phyloP scores from a whole-genome alignment of 108 stramenopile genomes.

The Fragilaria radians region DNA sequence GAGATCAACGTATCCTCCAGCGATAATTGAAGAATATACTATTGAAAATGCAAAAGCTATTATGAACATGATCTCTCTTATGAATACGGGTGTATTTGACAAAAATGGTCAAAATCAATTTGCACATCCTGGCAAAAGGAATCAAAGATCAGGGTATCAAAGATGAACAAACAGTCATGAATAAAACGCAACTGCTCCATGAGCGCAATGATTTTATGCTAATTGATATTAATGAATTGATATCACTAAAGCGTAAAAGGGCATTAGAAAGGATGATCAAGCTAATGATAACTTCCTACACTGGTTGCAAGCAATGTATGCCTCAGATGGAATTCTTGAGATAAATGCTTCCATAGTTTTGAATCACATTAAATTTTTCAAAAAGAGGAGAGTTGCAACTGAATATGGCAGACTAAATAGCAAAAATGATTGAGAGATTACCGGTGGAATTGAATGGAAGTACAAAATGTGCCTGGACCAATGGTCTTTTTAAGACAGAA shows the following conservation, averaged over 20 bases:
- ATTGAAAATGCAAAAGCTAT: neutral
- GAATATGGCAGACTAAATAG: neutral
- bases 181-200: conserved; percentile 29
- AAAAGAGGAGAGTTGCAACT: neutral
- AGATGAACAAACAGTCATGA: conserved; percentile 2
- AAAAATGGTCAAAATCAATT: neutral
- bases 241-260: neutral
- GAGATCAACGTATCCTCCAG: too few relatives aligned
- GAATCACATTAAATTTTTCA: conserved; percentile 3
- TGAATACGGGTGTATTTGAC: neutral
- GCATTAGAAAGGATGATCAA: conserved; percentile 13
- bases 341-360: neutral
- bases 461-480: too few relatives aligned
- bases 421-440: too few relatives aligned
- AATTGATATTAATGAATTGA: conserved; percentile 6
- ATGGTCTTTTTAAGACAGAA: too few relatives aligned
- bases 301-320: neutral
- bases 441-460: too few relatives aligned
- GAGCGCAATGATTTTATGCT: conserved; percentile 21
- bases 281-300: neutral
- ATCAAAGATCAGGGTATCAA: conserved; percentile 11
- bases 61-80: too few relatives aligned
- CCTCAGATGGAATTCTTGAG: neutral
- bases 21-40: neutral
- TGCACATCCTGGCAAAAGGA: neutral